Conservation (phyloP, 331 rosid species). For the Rhamnella rubrinervis region DNA sequence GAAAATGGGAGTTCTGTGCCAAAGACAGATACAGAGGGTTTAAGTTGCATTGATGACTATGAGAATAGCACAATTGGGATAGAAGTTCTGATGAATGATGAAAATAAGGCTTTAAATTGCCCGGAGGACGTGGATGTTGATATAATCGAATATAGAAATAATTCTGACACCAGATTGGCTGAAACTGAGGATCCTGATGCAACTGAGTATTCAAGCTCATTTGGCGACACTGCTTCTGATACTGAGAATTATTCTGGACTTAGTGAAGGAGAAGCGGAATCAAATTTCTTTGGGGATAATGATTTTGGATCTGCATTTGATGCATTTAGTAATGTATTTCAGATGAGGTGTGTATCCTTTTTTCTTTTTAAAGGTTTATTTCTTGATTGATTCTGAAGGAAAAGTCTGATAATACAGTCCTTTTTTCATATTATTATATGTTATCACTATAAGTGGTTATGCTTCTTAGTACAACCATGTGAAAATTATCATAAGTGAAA, state of each 20-base stretch:
- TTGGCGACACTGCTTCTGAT: slow-evolving; percentile 58
- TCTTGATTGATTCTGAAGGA: background rate
- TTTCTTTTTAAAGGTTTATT: slow-evolving; percentile 6
- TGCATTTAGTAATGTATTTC: slow-evolving; percentile 39
- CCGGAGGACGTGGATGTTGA: slow-evolving; percentile 60
- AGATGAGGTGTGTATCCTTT: slow-evolving; percentile 47
- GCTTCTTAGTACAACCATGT: background rate
- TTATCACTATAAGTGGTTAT: background rate
- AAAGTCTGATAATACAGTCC: too few species aligned
- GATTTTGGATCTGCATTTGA: slow-evolving; percentile 45
- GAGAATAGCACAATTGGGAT: slow-evolving; percentile 35
- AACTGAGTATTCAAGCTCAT: slow-evolving; percentile 85
- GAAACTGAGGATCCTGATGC: slow-evolving; percentile 72
- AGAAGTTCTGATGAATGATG: slow-evolving; percentile 46
- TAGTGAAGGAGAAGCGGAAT: slow-evolving; percentile 78
- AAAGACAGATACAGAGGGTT: slow-evolving; percentile 31
- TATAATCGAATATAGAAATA: slow-evolving; percentile 52
- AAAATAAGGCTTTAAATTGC: slow-evolving; percentile 29
- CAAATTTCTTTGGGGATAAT: slow-evolving; percentile 48
- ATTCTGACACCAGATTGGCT: slow-evolving; percentile 34
- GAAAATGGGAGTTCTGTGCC: slow-evolving; percentile 18
- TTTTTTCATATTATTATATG: background rate
- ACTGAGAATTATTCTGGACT: slow-evolving; percentile 48
- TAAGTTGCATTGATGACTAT: slow-evolving; percentile 21
- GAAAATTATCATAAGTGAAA: background rate